These are phyloP conservation scores for Kodamaea nitidulidarum DNA, from an alignment of 805 yeast species.

Conservation along the genomic window DNA sequence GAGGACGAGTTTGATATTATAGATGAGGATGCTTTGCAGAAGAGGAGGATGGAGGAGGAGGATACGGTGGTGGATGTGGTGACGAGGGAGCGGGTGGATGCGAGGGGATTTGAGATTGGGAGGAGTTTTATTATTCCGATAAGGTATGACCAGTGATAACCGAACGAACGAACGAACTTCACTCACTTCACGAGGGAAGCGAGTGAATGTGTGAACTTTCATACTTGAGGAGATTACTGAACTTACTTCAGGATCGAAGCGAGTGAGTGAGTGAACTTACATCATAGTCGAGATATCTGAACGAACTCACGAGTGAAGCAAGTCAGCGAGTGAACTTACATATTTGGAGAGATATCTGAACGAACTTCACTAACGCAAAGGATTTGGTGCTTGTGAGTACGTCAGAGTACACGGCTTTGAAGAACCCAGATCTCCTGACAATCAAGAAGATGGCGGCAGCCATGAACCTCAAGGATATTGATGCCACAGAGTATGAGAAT, in stretches of 20 bases:
- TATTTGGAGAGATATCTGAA: too few relatives aligned
- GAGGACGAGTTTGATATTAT: constrained; percentile 90
- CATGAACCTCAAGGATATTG: neutral
- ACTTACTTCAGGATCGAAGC: too few relatives aligned
- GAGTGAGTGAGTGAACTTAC: too few relatives aligned
- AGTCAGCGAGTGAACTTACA: too few relatives aligned
- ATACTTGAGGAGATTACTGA: too few relatives aligned
- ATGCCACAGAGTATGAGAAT: neutral
- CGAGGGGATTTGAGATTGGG: constrained; percentile 56
- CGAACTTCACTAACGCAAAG: too few relatives aligned
- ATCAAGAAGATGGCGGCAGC: neutral
- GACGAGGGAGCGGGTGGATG: constrained; percentile 62
- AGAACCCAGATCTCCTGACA: constrained; percentile 12
- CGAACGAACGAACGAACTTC: neutral
- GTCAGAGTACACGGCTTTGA: constrained; percentile 11
- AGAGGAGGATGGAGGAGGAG: constrained; percentile 61
- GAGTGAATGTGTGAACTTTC: too few relatives aligned
- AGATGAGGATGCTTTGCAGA: constrained; percentile 61
- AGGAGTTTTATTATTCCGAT: constrained; percentile 63
- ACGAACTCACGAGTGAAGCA: too few relatives aligned
- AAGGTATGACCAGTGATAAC: constrained; percentile 20
- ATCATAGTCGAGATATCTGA: too few relatives aligned
- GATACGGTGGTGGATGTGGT: constrained; percentile 60
- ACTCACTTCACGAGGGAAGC: too few relatives aligned
- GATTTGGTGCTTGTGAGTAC: constrained; percentile 7